Evolutionary conservation across 2,329 filamentous ascomycete species (phyloP).

Genomic region (Sporothrix variecibatus): DNA sequence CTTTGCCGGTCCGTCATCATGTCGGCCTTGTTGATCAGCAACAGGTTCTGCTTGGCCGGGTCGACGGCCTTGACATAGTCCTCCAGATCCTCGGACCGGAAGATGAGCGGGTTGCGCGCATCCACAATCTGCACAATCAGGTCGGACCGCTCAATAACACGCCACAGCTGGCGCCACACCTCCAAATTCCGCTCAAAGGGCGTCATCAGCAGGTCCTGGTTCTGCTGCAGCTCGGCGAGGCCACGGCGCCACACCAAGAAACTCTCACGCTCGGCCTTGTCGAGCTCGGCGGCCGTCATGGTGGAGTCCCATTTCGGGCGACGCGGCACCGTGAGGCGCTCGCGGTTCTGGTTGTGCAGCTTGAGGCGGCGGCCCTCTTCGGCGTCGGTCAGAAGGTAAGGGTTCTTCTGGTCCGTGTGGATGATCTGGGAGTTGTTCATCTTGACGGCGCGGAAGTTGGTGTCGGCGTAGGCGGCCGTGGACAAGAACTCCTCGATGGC

Average conservation of each 20-base stretch:
- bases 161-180: conserved; percentile 97
- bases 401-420: conserved; percentile 93
- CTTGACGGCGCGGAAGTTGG: conserved; percentile 98
- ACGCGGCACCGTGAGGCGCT: conserved; percentile 81
- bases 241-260: conserved; percentile 88
- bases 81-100: conserved; percentile 91
- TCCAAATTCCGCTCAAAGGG: conserved; percentile 97
- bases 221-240: conserved; percentile 89
- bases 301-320: conserved; percentile 84
- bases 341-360: conserved; percentile 81
- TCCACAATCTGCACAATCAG: conserved; percentile 98
- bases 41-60: conserved; percentile 76
- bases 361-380: conserved; percentile 77
- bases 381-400: conserved; percentile 80
- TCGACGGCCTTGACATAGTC: conserved; percentile 93
- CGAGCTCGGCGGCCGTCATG: conserved; percentile 82
- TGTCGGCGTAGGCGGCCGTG: conserved; percentile 95
- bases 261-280: conserved; percentile 74
- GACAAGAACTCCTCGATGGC: conserved; percentile 95
- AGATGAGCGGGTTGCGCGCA: conserved; percentile 89
- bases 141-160: conserved; percentile 95
- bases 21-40: conserved; percentile 97
- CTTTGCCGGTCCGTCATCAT: conserved; percentile 94
- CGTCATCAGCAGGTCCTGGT: conserved; percentile 92
- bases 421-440: conserved; percentile 99